Conservation (phyloP, 2,329 filamentous ascomycete genomes). For the Pezizomycotina sp. region DNA sequence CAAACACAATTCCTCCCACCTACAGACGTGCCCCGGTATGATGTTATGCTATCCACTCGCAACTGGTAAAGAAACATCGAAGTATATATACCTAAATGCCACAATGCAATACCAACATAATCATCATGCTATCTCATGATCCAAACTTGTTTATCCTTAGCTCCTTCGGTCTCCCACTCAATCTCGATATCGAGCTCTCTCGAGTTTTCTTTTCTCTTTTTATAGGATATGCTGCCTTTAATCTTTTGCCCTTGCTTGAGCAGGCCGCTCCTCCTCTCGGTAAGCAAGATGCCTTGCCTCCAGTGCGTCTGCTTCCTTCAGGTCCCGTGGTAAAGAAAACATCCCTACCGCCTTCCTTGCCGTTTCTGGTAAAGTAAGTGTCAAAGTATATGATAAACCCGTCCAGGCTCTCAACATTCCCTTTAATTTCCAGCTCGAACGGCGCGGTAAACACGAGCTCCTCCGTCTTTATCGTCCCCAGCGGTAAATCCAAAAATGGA, state of each 20-base stretch:
- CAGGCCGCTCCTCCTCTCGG: slow-evolving; percentile 38
- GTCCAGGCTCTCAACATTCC: slow-evolving; percentile 54
- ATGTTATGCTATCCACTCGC: background rate
- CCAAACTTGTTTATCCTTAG: slow-evolving; percentile 36
- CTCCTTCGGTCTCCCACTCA: slow-evolving; percentile 40
- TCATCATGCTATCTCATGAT: slow-evolving; percentile 31
- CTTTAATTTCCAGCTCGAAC: slow-evolving; percentile 46
- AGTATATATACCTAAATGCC: background rate
- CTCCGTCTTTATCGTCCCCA: slow-evolving; percentile 53
- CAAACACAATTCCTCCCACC: background rate
- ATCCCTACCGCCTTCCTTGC: slow-evolving; percentile 43
- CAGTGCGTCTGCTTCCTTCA: slow-evolving; percentile 63
- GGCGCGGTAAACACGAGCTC: slow-evolving; percentile 60
- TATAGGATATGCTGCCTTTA: slow-evolving; percentile 52
- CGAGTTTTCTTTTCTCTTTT: slow-evolving; percentile 52
- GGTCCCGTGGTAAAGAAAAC: slow-evolving; percentile 85
- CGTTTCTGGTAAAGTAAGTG: slow-evolving; percentile 66
- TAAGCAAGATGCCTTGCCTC: slow-evolving; percentile 65
- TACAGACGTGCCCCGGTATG: background rate
- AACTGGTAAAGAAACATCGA: background rate
- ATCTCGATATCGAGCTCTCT: slow-evolving; percentile 49
- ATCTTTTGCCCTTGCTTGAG: slow-evolving; percentile 42
- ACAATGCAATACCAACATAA: too few relatives aligned
- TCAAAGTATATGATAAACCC: slow-evolving; percentile 90
- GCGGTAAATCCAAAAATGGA: slow-evolving; percentile 58